Base-by-base conservation (phyloP, 768 basidiomycete genomes). In the Myochromella boudieri region DNA sequence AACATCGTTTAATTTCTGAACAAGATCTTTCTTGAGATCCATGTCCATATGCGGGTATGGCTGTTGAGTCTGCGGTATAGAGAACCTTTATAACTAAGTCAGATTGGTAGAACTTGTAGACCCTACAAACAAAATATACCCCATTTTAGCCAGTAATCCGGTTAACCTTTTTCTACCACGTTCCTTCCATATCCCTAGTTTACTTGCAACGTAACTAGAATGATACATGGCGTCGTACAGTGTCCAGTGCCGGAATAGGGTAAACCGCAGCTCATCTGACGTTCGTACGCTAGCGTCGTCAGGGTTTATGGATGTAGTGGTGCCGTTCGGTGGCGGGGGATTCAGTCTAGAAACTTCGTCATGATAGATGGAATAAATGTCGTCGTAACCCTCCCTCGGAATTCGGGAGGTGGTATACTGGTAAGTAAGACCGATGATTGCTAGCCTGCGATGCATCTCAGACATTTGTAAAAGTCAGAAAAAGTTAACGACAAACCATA, bases 181-280 rank as follows among this genome's bases (percentile, higher is more conserved):
- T 64, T 98, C 95, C 60, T 89, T 93, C 97, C 97, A 98, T 45
- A 95, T 91, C 3, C 93, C 94, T 49, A 99, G 77, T 65, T 92
- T 93, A 41, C 90, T 87, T 6, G 94, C 95, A 14, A 99, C 87
- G 59, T 98, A 99, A 47, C 89, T 90, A 3, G 94, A 97, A 65
- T 99, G 95, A 58, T 86, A 85, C 97, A 99, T 98, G 9, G 95
- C 85, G 60, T 99, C 97, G 61, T 97, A 98, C 37, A 99, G 68
- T 24, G 88, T 97, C 97, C 97, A 99, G 69, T 98, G 97, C 46
- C 95, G 79, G 62, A 95, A 94, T 44, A 97, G 77, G 69, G 86
- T 94, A 65, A 99, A 98, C 20, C 97, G 79, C 44, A 98, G 72
- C 65, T 99, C 97, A 42, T 95, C 92, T 25, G 82, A 84, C 31